Evolutionary conservation across 192 early-diverging fungal species (phyloP), one percentile per base, ranked within the genome.

Genomic region (Martensiomyces pterosporus): DNA sequence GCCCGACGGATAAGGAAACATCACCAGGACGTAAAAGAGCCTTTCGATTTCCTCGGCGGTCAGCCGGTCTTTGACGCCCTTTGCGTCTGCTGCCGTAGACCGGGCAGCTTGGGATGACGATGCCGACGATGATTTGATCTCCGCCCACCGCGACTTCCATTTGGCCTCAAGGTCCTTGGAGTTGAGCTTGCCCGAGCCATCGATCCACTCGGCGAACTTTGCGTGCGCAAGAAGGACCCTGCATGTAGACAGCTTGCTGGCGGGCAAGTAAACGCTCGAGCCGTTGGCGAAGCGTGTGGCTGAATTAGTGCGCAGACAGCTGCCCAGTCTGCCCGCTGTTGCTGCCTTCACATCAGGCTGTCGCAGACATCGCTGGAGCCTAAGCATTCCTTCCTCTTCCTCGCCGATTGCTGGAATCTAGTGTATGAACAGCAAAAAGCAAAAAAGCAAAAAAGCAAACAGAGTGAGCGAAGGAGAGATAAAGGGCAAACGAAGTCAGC

Each of bases 1-100:
- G 1, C 94, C 94, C 4, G 86, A 90, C 7, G 94, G 94, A 60
- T 98, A 98, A 19, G 94, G 94, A 50, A 94, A 98, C 94, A 98
- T 98, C 45, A 83, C 77, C 16, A 98, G 75, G 12, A 93, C 70
- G 54, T 98, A 98, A 58, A 81, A 87, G 35, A 81, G 79, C 37
- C 22, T 67, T 60, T 29, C 74, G 52, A 58, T 70, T 19, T 49
- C 75, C 6, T 61, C 47, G 6, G 57, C 47, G 5, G 50, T 32
- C 50, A 62, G 27, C 13, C 39, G 25, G 0, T 41, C 22, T 24
- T 19, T 39, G 26, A 24, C 21, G 14, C 13, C 17, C 18, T 54
- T 25, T 3, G 36, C 9, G 10, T 52, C 40, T 12, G 37, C 35
- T 1, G 50, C 44, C n/a, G n/a, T n/a, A n/a, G n/a, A n/a, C n/a